Percentiles rank a stretch among this genome's conserved stretches.
These are phyloP conservation scores for Solanum virginianum DNA, from an alignment of 257 asterid genomes.

Conservation along the genomic window DNA sequence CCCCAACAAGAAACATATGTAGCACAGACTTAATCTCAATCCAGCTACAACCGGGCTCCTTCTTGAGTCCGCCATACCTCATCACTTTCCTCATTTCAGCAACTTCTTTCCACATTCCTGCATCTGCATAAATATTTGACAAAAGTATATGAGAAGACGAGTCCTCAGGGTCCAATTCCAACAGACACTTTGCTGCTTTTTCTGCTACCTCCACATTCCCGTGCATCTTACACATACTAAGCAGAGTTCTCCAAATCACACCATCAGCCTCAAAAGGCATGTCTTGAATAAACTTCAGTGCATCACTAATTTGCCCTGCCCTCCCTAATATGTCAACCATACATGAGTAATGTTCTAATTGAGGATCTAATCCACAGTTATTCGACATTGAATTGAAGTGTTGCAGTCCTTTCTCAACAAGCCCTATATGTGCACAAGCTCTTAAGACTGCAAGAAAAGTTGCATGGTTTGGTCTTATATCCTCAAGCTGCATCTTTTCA, in stretches of 20 bases:
- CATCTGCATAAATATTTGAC: constrained; percentile 70
- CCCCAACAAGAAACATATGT: constrained; percentile 77
- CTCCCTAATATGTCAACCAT: constrained; percentile 84
- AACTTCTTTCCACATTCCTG: constrained; percentile 77
- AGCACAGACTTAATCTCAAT: constrained; percentile 70
- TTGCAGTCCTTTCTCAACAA: constrained; percentile 44
- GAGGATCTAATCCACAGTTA: constrained; percentile 50
- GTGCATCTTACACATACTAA: constrained; percentile 66
- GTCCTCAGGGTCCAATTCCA: constrained; percentile 63
- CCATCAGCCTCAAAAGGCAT: constrained; percentile 82
- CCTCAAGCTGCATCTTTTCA: constrained; percentile 41
- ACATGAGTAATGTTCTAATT: constrained; percentile 74
- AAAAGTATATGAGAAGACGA: constrained; percentile 68
- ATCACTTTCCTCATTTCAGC: constrained; percentile 55
- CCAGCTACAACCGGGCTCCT: constrained; percentile 96
- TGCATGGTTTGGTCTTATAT: constrained; percentile 59
- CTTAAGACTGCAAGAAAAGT: constrained; percentile 85
- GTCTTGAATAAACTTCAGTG: constrained; percentile 57
- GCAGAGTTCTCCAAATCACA: constrained; percentile 81
- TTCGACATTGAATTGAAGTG: constrained; percentile 53
- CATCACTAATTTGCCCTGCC: constrained; percentile 41
- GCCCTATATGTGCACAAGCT: constrained; percentile 82
- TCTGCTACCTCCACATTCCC: constrained; percentile 81
- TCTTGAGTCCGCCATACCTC: constrained; percentile 51
- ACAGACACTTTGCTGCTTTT: constrained; percentile 50